phyloP scores from a whole-genome alignment of 768 basidiomycete genomes.

The Hypholoma sublateritium region DNA sequence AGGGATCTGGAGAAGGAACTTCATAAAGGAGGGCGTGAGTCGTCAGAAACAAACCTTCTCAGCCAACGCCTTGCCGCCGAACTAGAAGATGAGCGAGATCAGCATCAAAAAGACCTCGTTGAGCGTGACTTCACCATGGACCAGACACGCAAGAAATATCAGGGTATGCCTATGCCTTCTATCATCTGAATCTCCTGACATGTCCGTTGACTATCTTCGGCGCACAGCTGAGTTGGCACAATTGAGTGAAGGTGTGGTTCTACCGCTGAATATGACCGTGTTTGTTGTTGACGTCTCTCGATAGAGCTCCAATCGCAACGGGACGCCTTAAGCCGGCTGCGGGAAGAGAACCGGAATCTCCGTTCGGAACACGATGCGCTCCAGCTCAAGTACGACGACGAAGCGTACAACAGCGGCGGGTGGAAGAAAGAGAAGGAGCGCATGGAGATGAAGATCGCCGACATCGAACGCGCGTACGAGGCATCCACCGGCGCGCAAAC shows the following conservation, averaged over 20 bases:
- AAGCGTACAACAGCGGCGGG: conserved; percentile 71
- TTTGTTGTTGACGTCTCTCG: conserved; percentile 1
- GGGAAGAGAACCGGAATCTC: conserved; percentile 78
- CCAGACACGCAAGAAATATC: conserved; percentile 85
- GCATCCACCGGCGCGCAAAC: conserved; percentile 67
- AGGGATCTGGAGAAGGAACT: conserved; percentile 62
- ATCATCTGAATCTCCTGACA: background rate
- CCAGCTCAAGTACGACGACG: conserved; percentile 73
- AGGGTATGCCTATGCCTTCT: conserved; percentile 51
- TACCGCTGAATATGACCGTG: background rate
- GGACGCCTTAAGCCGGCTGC: conserved; percentile 70
- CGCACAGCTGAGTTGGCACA: conserved; percentile 70
- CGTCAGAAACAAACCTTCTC: conserved; percentile 62
- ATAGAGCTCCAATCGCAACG: conserved; percentile 77
- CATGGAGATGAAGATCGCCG: conserved; percentile 77
- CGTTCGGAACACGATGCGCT: conserved; percentile 77
- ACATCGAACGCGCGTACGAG: conserved; percentile 76
- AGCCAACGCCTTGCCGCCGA: conserved; percentile 72
- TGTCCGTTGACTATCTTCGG: background rate
- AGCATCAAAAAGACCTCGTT: conserved; percentile 76
- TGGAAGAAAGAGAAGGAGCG: conserved; percentile 91
- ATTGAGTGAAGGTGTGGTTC: conserved; percentile 65
- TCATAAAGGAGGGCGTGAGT: conserved; percentile 67
- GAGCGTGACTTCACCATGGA: conserved; percentile 78
- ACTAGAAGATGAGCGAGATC: conserved; percentile 76